A percentile compares a stretch with the other conserved stretches of the same genome.
Conservation (phyloP, 331 rosid genomes). For the Telfairia occidentalis region DNA sequence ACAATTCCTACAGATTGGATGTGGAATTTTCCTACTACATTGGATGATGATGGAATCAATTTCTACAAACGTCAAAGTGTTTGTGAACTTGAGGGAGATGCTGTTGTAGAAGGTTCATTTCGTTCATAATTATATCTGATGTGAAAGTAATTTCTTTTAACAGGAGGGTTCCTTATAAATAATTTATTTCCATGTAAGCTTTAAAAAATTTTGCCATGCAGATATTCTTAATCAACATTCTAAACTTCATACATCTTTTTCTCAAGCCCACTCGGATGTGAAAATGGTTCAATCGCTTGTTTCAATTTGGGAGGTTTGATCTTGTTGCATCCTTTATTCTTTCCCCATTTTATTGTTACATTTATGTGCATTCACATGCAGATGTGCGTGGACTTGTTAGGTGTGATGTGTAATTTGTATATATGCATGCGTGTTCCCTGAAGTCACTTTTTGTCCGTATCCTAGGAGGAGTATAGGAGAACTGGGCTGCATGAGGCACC, state of each 20-base stretch:
- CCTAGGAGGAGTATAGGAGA: slow-evolving; percentile 66
- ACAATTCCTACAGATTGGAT: slow-evolving; percentile 53
- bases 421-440: background rate
- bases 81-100: slow-evolving; percentile 90
- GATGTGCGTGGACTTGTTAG: slow-evolving; percentile 3
- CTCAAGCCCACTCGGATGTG: slow-evolving; percentile 59
- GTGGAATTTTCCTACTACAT: slow-evolving; percentile 40
- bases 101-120: slow-evolving; percentile 64
- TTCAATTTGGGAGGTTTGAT: slow-evolving; percentile 80
- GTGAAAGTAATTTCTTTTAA: background rate
- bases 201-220: slow-evolving; percentile 27
- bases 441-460: slow-evolving; percentile 6
- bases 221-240: slow-evolving; percentile 66
- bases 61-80: slow-evolving; percentile 54
- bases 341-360: background rate
- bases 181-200: background rate
- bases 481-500: slow-evolving; percentile 42
- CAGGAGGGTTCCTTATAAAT: background rate
- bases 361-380: slow-evolving; percentile 5
- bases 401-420: background rate
- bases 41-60: slow-evolving; percentile 23
- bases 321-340: slow-evolving; percentile 16
- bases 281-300: slow-evolving; percentile 88
- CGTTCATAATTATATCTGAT: background rate
- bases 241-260: slow-evolving; percentile 66